These are phyloP conservation scores for Senecio squalidus DNA, from an alignment of 140 eudicot genomes.

Conservation along the genomic window DNA sequence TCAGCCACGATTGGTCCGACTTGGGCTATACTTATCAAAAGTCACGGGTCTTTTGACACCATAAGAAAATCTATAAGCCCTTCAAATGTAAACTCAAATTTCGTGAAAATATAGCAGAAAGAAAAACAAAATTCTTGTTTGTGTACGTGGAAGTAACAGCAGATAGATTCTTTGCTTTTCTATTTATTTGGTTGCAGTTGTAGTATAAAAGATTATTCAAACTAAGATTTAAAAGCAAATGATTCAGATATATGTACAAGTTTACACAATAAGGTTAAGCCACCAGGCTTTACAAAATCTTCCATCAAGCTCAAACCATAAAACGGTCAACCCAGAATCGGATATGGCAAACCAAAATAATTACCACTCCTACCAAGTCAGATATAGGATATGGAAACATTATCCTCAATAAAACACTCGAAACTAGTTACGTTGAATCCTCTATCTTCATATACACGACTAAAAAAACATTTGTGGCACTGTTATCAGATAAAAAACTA, in stretches of 20 bases:
- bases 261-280: too few relatives aligned
- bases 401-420: not conserved
- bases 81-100: constrained; percentile 8
- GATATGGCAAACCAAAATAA: not conserved
- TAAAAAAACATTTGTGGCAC: not conserved
- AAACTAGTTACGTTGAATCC: not conserved
- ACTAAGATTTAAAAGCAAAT: too few relatives aligned
- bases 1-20: constrained; percentile 87
- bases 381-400: not conserved
- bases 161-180: constrained; percentile 16
- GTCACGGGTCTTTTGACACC: constrained; percentile 34
- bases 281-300: too few relatives aligned
- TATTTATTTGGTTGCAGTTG: constrained; percentile 15
- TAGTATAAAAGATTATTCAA: constrained; percentile 15
- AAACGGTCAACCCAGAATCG: too few relatives aligned
- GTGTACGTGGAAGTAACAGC: constrained; percentile 48
- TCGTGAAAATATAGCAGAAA: constrained; percentile 12
- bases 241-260: too few relatives aligned
- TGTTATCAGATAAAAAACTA: too few relatives aligned
- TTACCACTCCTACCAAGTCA: not conserved
- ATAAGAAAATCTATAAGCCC: constrained; percentile 26
- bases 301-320: too few relatives aligned
- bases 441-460: not conserved
- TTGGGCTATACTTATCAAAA: constrained; percentile 56
- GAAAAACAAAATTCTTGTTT: constrained; percentile 15